Evolutionary conservation across 2,329 filamentous ascomycete species (phyloP), one percentile per base, ranked within the genome.

Genomic region (Scedosporium minutisporum): DNA sequence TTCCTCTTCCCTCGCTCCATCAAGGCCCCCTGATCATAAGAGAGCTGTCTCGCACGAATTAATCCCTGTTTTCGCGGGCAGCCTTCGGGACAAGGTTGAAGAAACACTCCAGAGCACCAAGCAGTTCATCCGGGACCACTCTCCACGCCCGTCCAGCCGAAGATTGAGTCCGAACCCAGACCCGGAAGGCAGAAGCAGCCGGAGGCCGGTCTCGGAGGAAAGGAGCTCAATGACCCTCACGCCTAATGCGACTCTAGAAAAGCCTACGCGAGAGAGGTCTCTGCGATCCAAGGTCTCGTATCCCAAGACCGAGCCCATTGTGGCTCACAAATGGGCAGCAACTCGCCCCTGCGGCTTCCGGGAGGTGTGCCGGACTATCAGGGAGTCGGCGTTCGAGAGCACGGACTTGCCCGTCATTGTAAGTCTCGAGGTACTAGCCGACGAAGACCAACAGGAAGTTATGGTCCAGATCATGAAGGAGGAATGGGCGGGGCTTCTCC

Each of bases 391-490:
- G 0, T 97, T 97, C 69, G 78, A 84, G 29, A 82, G 78, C 6
- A 93, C 85, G 64, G 83, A 89, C 61, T 78, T 96, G 21, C 95
- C 95, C 0, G 78, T 99, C 46, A 96, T 97, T 64, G 85, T 97
- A 66, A 96, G 92, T 72, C 81, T 97, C 5, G 95, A 99, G 74
- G 90, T 97, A 0, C 93, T 97, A 73, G 88, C 91, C 14, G 85
- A 88, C 65, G 77, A 82, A 1, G 85, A 90, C 61, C 93, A 97
- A 73, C 95, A 99, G 73, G 86, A 91, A 66, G 82, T 89, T 60
- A 97, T 97, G 90, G 93, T 96, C 10, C 84, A 90, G 63, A 96
- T 97, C 66, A 97, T 99, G 89, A 87, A 87, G 66, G 86, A 96
- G 67, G 88, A 90, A 66, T 99, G 93, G 92, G 83, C 82, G 48